These are phyloP conservation scores for Phoma herbarum DNA, from an alignment of 2,329 filamentous ascomycete species.

Conservation along the genomic window DNA sequence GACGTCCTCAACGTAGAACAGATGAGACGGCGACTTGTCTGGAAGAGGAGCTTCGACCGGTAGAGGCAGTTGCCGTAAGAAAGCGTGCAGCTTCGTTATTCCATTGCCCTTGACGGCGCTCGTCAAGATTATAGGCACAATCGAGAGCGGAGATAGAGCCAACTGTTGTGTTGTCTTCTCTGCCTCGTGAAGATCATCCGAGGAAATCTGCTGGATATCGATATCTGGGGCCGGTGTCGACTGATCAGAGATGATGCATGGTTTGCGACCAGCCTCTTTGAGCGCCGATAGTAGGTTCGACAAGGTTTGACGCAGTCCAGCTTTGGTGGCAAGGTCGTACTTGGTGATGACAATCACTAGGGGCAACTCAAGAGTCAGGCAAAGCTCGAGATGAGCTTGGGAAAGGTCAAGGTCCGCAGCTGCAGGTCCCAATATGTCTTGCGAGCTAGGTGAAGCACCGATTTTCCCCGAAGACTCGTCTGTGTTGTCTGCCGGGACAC, in stretches of 20 bases:
- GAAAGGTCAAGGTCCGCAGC: conserved; percentile 73
- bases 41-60: conserved; percentile 58
- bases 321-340: conserved; percentile 81
- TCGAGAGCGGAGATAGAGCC: conserved; percentile 54
- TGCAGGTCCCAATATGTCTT: conserved; percentile 61
- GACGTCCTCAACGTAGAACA: conserved; percentile 92
- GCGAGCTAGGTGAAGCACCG: conserved; percentile 59
- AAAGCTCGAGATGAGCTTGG: conserved; percentile 83
- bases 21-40: conserved; percentile 57
- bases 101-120: conserved; percentile 87
- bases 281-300: conserved; percentile 77
- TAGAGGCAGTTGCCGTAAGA: conserved; percentile 75
- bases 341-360: conserved; percentile 89
- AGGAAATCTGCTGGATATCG: conserved; percentile 64
- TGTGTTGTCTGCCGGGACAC: conserved; percentile 80
- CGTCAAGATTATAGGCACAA: conserved; percentile 86
- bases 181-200: conserved; percentile 66
- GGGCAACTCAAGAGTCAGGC: conserved; percentile 79
- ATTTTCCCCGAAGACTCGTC: conserved; percentile 57
- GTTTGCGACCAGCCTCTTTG: conserved; percentile 77
- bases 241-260: conserved; percentile 68
- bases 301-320: conserved; percentile 73
- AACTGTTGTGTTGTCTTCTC: conserved; percentile 64
- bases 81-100: conserved; percentile 80
- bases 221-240: conserved; percentile 44